Evolutionary conservation across 768 basidiomycete species (phyloP).

Genomic region (Pleurotus cornucopiae): DNA sequence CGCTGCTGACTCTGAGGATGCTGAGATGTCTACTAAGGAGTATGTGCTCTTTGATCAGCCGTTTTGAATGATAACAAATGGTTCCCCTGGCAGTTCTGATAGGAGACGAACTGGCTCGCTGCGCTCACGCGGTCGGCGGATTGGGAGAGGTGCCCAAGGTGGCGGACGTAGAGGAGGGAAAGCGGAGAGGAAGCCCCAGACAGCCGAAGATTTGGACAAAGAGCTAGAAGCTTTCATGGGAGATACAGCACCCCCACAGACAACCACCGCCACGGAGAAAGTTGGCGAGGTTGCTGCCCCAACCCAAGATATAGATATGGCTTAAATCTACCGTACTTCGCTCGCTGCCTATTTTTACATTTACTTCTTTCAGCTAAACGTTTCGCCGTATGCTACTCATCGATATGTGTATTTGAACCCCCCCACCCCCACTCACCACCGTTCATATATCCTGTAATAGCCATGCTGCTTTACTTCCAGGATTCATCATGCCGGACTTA

Average conservation of each 20-base stretch:
- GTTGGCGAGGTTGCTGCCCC: constrained; percentile 12
- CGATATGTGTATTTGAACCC: background rate
- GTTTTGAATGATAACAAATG: background rate
- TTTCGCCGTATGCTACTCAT: background rate
- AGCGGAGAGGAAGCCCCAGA: constrained; percentile 54
- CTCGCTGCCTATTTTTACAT: background rate
- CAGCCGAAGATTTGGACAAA: constrained; percentile 80
- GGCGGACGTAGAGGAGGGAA: constrained; percentile 13
- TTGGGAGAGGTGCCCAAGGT: background rate
- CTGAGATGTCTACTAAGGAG: constrained; percentile 32
- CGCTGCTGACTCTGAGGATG: constrained; percentile 37
- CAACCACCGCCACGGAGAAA: constrained; percentile 12
- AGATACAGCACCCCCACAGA: constrained; percentile 28
- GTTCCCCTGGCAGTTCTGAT: constrained; percentile 12
- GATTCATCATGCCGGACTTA: background rate
- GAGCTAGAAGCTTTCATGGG: constrained; percentile 88
- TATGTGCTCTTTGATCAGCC: constrained; percentile 20
- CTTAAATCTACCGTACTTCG: constrained; percentile 17
- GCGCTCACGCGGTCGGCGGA: constrained; percentile 38
- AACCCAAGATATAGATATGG: constrained; percentile 54
- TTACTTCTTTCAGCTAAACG: background rate
- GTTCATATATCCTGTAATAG: background rate
- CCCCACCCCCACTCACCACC: background rate
- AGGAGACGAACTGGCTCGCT: constrained; percentile 42
- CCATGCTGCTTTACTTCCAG: constrained; percentile 5